These are phyloP conservation scores for Camellia japonica DNA, from an alignment of 148 eudicot genomes.

Conservation along the genomic window DNA sequence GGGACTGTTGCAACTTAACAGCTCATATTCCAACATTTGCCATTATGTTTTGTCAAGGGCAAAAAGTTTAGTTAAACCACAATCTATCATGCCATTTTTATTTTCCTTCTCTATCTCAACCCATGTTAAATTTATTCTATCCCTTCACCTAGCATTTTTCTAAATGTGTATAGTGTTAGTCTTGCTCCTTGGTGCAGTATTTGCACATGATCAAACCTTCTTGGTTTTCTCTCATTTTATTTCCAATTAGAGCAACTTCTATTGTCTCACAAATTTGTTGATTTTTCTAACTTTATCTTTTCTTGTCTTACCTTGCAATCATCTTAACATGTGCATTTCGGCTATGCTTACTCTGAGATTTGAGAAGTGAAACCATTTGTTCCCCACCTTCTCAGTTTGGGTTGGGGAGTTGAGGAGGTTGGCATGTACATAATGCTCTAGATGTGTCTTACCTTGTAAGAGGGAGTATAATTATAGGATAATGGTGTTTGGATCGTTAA, in stretches of 20 bases:
- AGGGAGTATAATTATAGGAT: too few species aligned
- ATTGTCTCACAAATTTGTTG: not conserved
- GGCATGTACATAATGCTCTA: not conserved
- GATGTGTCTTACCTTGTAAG: not conserved
- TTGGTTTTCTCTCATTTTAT: not conserved
- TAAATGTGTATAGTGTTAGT: not conserved
- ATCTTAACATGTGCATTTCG: not conserved
- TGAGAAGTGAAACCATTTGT: not conserved
- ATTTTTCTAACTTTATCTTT: not conserved
- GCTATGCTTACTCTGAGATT: not conserved
- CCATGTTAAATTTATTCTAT: not conserved
- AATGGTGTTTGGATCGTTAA: not conserved
- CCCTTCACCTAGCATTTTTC: not conserved
- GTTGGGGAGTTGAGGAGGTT: not conserved
- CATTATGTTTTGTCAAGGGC: too few species aligned
- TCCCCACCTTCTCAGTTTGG: too few species aligned
- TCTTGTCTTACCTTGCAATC: not conserved
- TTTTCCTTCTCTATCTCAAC: too few species aligned
- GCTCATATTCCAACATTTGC: too few species aligned
- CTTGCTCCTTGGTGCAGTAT: not conserved
- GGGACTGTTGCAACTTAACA: too few species aligned
- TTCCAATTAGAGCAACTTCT: not conserved
- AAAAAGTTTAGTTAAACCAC: too few species aligned
- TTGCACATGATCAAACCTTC: not conserved
- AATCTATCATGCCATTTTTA: too few species aligned